Base-by-base conservation (phyloP, 2,329 filamentous ascomycete genomes). In the Teratosphaeria nubilosa region DNA sequence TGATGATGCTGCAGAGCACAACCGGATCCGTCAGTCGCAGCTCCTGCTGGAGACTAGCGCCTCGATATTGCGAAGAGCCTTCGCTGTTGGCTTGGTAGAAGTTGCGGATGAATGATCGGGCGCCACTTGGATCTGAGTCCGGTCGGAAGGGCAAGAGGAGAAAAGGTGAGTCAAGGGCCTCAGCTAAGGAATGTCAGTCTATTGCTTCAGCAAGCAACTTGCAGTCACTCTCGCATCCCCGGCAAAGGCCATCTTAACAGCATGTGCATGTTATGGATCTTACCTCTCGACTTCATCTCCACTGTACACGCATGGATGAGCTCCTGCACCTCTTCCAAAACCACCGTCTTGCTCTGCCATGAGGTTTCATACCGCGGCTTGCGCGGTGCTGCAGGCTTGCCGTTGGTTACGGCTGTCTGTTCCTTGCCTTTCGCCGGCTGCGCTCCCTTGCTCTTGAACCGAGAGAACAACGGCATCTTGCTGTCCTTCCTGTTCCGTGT, bases 241-340 rank as follows among this genome's bases (percentile, higher is more conserved):
- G 16, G 13, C 13, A 14, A 41, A 20, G n/a, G 22, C n/a, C 41
- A 7, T 48, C 16, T 16, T 1, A 10, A 48, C 41, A 48, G 5
- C n/a, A 20, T 16, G 9, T 16, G 20, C 20, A 48, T 48, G 41
- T 22, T 22, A n/a, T 30, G 31, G 10, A 25, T 51, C 83, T 67
- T 84, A 96, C 92, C 92, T 88, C 91, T 84, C 60, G 88, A 87
- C 77, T 97, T 99, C 73, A 99, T 83, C 77, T 99, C 94, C 58
- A 86, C 81, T 11, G 91, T 95, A 76, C 91, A 96, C 64, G 86
- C 84, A 70, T 86, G 83, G 55, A 97, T 79, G 62, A 99, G 77
- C 70, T 96, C 91, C 68, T 91, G 86, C 53, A 99, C 86, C 76
- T 99, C 94, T 65, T 96, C 90, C 5, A 91, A 88, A 56, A 90